phyloP scores from a whole-genome alignment of 768 basidiomycete genomes.

The Tricholoma hemisulphureum region DNA sequence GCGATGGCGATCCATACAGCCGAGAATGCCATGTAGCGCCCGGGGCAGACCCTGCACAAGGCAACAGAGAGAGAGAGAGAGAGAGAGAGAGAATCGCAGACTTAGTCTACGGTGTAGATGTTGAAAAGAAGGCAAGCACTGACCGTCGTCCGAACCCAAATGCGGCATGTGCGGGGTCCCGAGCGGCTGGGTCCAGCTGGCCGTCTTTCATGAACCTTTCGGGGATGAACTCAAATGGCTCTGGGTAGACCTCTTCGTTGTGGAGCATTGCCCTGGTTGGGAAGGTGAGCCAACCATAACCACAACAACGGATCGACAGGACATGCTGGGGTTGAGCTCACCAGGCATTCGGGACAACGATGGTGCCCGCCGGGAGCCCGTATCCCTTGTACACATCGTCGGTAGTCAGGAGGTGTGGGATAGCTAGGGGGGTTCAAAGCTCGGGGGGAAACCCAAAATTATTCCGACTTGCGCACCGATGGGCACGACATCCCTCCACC shows the following conservation, averaged over 20 bases:
- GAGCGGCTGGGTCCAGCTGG: slow-evolving; percentile 7
- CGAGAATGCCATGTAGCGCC: slow-evolving; percentile 26
- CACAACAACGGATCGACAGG: neutral
- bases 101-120: neutral
- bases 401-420: slow-evolving; percentile 26
- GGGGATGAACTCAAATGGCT: slow-evolving; percentile 18
- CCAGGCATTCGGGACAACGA: slow-evolving; percentile 31
- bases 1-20: slow-evolving; percentile 29
- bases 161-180: slow-evolving; percentile 7
- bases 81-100: too few relatives aligned
- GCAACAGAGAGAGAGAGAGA: neutral
- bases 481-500: slow-evolving; percentile 26
- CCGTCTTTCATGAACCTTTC: slow-evolving; percentile 22
- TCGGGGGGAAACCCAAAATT: too few relatives aligned
- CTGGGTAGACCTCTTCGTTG: slow-evolving; percentile 12
- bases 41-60: slow-evolving; percentile 29
- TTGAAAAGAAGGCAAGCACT: neutral
- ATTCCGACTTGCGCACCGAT: slow-evolving; percentile 15
- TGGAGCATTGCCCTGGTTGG: slow-evolving; percentile 14
- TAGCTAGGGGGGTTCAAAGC: too few relatives aligned
- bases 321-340: slow-evolving; percentile 7
- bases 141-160: slow-evolving; percentile 32
- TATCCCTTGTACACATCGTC: slow-evolving; percentile 40
- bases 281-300: neutral
- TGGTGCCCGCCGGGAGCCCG: slow-evolving; percentile 31